A percentile compares a stretch with the other conserved stretches of the same genome.
phyloP scores from a whole-genome alignment of 768 basidiomycete species.

The Rhizopogon rudus region DNA sequence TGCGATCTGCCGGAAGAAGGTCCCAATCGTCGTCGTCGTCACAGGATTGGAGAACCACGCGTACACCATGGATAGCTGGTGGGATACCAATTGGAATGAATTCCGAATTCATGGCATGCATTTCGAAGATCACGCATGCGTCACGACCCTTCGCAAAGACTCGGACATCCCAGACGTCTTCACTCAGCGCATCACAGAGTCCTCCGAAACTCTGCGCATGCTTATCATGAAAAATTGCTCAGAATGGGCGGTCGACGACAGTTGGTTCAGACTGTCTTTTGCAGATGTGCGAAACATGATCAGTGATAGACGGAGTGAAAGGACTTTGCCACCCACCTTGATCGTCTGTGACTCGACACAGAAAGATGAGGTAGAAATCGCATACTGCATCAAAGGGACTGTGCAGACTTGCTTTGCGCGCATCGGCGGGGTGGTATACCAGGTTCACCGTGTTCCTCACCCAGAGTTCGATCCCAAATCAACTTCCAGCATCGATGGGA shows the following conservation, averaged over 20 bases:
- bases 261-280: neutral
- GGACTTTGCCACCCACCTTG: neutral
- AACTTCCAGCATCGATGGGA: no score
- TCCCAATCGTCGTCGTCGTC: constrained; percentile 32
- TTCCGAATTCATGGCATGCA: constrained; percentile 23
- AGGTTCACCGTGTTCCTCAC: neutral
- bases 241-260: neutral
- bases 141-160: constrained; percentile 18
- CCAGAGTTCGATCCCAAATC: neutral
- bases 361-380: no score
- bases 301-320: neutral
- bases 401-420: neutral
- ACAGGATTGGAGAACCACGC: constrained; percentile 35
- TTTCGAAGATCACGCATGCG: constrained; percentile 30
- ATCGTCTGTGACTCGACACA: neutral
- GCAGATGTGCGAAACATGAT: neutral
- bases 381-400: neutral
- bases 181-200: constrained; percentile 4
- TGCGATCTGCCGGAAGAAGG: constrained; percentile 29
- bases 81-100: constrained; percentile 23
- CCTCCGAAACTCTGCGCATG: constrained; percentile 11
- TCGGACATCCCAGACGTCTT: neutral
- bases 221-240: constrained; percentile 18
- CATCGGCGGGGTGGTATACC: neutral
- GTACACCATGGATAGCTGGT: constrained; percentile 24